Percentiles rank a stretch among this genome's conserved stretches.
These are phyloP conservation scores for Gonapodya sp. DNA, from an alignment of 192 early-diverging fungal genomes.

Conservation along the genomic window DNA sequence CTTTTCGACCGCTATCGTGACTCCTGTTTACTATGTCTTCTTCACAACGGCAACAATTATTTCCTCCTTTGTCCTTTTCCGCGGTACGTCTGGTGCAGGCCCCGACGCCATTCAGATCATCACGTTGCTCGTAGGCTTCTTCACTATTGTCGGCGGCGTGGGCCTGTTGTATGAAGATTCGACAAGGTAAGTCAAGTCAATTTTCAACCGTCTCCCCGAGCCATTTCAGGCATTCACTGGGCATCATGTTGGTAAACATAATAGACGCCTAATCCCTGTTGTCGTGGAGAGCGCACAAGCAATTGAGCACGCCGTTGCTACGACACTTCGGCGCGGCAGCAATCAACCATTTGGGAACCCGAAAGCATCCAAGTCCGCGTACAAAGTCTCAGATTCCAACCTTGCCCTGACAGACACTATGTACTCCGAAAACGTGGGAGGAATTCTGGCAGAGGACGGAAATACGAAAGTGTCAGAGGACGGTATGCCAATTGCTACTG, in stretches of 20 bases:
- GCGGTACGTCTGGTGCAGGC: constrained; percentile 19
- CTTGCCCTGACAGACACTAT: background rate
- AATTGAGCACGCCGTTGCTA: background rate
- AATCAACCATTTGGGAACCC: background rate
- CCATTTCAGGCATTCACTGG: no score
- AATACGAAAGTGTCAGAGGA: background rate
- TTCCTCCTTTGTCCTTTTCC: constrained; percentile 52
- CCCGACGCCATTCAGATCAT: background rate
- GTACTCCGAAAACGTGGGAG: background rate
- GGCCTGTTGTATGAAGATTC: background rate
- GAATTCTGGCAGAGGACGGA: background rate
- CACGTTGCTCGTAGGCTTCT: background rate
- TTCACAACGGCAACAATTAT: constrained; percentile 60
- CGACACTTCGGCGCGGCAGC: background rate
- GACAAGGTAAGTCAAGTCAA: background rate
- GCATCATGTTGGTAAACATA: background rate
- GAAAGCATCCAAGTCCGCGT: background rate
- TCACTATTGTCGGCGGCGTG: background rate
- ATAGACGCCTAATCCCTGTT: background rate
- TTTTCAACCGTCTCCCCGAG: no score
- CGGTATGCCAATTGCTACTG: background rate
- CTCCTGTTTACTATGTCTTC: constrained; percentile 65
- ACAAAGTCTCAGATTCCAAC: background rate
- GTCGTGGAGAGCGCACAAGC: background rate
- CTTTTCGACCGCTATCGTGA: constrained; percentile 64